phyloP scores from a whole-genome alignment of 2,329 filamentous ascomycete genomes.

The Helicocarpus griseus region DNA sequence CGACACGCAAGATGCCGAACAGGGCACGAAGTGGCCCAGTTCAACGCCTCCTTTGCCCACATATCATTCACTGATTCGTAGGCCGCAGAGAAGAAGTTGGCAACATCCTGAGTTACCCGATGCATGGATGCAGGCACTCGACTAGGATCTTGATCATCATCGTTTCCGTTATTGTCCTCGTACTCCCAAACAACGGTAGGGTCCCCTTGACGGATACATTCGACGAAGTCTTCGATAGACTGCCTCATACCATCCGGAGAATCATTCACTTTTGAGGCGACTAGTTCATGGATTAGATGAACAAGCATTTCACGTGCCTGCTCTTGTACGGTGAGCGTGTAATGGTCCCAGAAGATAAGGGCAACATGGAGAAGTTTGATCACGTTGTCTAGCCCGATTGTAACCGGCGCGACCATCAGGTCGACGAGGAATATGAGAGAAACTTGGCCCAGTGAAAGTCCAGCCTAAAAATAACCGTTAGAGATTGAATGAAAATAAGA shows the following conservation, averaged over 20 bases:
- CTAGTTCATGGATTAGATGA: slow-evolving; percentile 90
- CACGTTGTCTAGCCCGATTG: slow-evolving; percentile 67
- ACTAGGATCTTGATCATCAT: slow-evolving; percentile 60
- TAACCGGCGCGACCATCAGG: slow-evolving; percentile 85
- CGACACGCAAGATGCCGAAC: slow-evolving; percentile 91
- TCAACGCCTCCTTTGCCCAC: slow-evolving; percentile 82
- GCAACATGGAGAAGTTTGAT: slow-evolving; percentile 84
- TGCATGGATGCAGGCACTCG: slow-evolving; percentile 86
- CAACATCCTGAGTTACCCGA: slow-evolving; percentile 67
- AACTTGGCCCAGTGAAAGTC: slow-evolving; percentile 85
- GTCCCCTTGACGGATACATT: slow-evolving; percentile 76
- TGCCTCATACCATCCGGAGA: slow-evolving; percentile 56
- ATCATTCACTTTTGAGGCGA: slow-evolving; percentile 67
- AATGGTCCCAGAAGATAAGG: slow-evolving; percentile 93
- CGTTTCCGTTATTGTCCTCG: slow-evolving; percentile 76
- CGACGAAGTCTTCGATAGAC: slow-evolving; percentile 78
- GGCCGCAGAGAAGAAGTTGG: slow-evolving; percentile 73
- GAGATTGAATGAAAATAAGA: slow-evolving; percentile 3
- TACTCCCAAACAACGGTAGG: slow-evolving; percentile 84
- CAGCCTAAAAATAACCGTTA: slow-evolving; percentile 42
- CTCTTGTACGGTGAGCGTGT: slow-evolving; percentile 87
- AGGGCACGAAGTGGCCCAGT: slow-evolving; percentile 94
- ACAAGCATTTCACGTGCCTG: slow-evolving; percentile 97
- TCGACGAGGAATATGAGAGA: slow-evolving; percentile 91
- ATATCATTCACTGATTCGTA: slow-evolving; percentile 82